Percentiles rank a stretch among this genome's conserved stretches.
Conservation (phyloP, 2,329 filamentous ascomycete genomes). For the Cladosporium sp. region DNA sequence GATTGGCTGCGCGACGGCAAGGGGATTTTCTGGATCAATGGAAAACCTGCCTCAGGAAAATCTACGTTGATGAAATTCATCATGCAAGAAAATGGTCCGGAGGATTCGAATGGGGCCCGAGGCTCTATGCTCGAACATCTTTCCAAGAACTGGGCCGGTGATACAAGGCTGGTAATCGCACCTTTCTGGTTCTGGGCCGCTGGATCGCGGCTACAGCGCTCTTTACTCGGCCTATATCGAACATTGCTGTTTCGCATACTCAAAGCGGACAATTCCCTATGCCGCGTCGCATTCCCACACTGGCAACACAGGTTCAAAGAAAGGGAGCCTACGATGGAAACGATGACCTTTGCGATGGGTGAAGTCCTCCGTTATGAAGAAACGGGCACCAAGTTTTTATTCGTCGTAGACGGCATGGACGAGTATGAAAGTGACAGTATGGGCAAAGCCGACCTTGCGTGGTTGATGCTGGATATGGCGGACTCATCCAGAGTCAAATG, state of each 20-base stretch:
- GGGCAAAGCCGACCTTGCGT: neutral
- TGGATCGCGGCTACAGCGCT: neutral
- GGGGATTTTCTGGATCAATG: neutral
- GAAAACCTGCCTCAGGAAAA: neutral
- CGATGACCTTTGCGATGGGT: neutral
- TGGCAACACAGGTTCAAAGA: neutral
- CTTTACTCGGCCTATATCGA: neutral
- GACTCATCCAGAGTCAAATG: neutral
- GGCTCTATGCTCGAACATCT: neutral
- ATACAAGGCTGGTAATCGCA: neutral
- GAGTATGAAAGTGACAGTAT: constrained; percentile 1
- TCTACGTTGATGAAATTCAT: constrained; percentile 1
- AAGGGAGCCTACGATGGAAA: neutral
- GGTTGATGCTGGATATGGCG: neutral
- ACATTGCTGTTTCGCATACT: neutral
- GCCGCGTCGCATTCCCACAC: neutral
- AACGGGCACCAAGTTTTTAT: neutral
- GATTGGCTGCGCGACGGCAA: neutral
- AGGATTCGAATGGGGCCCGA: too few species aligned
- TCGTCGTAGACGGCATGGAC: neutral
- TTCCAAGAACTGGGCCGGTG: neutral
- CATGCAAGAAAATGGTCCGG: neutral
- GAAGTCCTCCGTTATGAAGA: neutral
- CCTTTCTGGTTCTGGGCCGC: neutral
- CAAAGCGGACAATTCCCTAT: neutral